Evolutionary conservation across 2,329 filamentous ascomycete genomes (phyloP), one percentile per base, ranked within the genome.

Genomic region (Ophiostoma ips): DNA sequence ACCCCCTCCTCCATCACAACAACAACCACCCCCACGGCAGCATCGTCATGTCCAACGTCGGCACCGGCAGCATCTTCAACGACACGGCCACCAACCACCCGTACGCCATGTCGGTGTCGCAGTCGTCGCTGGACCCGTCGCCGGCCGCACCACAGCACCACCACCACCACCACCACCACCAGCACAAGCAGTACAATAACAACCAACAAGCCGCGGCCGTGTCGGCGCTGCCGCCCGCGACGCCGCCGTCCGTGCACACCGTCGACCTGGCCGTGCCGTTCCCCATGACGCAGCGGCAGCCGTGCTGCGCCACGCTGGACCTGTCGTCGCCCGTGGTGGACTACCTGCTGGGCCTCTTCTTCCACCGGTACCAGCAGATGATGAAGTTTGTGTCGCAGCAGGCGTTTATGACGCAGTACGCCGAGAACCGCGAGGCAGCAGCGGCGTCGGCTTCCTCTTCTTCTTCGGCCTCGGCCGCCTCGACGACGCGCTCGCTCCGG

Each of bases 341-440:
- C 30, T 46, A 51, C 16, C 41, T 53, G 31, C 41, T 52, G 15
- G 46, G 44, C 36, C 40, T 49, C 11, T 53, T 49, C 46, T 52
- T 53, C 28, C 49, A 52, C 16, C 50, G 49, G 28, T 52, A 51
- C 47, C 52, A 53, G 37, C 41, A n/a, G 15, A 41, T 53, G 35
- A 51, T 53, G 52, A 46, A 47, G 37, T 51, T 53, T 47, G 49
- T 53, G 7, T 51, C 49, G 31, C 40, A 45, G 41, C 40, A 40
- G 4, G 47, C 41, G 2, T 47, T 52, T n/a, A 47, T 50, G 47
- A 33, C 31, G 16, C 41, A 46, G 35, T 35, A 49, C 28, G 51
- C 45, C 8, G 30, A 30, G 4, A 44, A 38, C 12, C 15, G 19
- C 24, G 36, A 33, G 10, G 30, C 9, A 21, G 12, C 28, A 24